phyloP scores from a whole-genome alignment of 257 asterid genomes.

The Rhazya stricta region DNA sequence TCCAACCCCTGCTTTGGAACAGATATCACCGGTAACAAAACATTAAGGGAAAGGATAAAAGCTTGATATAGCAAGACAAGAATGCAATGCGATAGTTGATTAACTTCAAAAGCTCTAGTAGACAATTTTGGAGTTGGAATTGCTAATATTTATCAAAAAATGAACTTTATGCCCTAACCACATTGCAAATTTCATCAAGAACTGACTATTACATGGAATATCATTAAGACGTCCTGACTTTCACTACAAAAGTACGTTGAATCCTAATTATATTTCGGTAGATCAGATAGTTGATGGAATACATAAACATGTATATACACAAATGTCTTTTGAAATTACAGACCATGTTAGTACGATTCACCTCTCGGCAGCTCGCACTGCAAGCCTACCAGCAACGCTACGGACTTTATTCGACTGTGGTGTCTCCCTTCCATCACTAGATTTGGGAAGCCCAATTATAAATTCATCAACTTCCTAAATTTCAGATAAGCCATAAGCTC shows the following conservation, averaged over 20 bases:
- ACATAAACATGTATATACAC: not conserved
- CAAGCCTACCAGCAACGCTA: slow-evolving; percentile 84
- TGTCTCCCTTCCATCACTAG: slow-evolving; percentile 74
- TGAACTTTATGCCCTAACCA: not conserved
- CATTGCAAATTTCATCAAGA: not conserved
- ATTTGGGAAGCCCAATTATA: slow-evolving; percentile 77
- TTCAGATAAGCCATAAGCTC: slow-evolving; percentile 10
- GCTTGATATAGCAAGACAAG: slow-evolving; percentile 7
- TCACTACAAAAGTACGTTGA: not conserved
- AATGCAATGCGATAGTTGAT: not conserved
- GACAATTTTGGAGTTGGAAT: not conserved
- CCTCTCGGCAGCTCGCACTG: slow-evolving; percentile 92
- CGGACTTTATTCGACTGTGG: slow-evolving; percentile 86
- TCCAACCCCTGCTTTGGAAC: slow-evolving; percentile 68
- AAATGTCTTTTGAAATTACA: not conserved
- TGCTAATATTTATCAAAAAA: not conserved
- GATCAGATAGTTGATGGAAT: not conserved
- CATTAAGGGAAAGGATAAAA: not conserved
- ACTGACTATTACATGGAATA: not conserved
- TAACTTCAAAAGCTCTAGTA: not conserved
- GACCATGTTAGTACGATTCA: slow-evolving; percentile 14
- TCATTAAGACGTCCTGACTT: not conserved
- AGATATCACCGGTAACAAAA: slow-evolving; percentile 4
- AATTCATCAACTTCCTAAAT: slow-evolving; percentile 91
- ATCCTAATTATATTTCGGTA: not conserved